Conservation (phyloP, 345 rosid genomes). For the Durio zibethinus region DNA sequence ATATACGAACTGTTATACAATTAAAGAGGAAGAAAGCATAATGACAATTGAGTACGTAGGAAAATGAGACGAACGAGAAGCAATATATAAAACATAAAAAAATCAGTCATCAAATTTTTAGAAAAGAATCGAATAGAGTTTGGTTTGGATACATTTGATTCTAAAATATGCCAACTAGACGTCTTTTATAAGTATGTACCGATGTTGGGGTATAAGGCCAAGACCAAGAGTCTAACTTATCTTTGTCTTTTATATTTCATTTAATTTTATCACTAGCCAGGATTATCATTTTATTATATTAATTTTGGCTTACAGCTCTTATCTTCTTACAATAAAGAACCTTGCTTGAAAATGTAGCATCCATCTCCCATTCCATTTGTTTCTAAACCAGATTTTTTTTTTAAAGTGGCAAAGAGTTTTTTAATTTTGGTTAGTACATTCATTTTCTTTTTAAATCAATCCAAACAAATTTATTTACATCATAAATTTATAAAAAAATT, state of each 20-base stretch:
- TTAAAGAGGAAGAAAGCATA: conserved; percentile 5
- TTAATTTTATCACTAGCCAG: too few species aligned
- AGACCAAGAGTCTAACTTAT: not conserved
- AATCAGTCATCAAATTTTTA: not conserved
- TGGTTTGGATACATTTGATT: not conserved
- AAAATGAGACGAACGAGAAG: not conserved
- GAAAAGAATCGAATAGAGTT: not conserved
- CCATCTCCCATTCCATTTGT: not conserved
- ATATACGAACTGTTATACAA: not conserved
- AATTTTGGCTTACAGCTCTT: too few species aligned
- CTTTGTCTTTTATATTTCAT: too few species aligned
- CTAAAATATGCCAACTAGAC: not conserved
- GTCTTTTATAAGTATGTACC: not conserved
- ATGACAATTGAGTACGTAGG: not conserved
- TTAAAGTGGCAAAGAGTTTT: too few species aligned
- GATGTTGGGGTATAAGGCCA: not conserved
- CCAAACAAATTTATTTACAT: too few species aligned
- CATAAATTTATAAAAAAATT: too few species aligned
- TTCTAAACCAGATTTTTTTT: too few species aligned
- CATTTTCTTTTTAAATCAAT: too few species aligned
- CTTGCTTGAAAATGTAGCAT: not conserved
- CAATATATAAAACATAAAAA: not conserved
- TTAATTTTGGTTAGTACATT: too few species aligned
- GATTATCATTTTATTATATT: too few species aligned
- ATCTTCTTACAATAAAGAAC: not conserved